Conservation (phyloP, 2,329 filamentous ascomycete genomes). For the Trichophyton verrucosum region DNA sequence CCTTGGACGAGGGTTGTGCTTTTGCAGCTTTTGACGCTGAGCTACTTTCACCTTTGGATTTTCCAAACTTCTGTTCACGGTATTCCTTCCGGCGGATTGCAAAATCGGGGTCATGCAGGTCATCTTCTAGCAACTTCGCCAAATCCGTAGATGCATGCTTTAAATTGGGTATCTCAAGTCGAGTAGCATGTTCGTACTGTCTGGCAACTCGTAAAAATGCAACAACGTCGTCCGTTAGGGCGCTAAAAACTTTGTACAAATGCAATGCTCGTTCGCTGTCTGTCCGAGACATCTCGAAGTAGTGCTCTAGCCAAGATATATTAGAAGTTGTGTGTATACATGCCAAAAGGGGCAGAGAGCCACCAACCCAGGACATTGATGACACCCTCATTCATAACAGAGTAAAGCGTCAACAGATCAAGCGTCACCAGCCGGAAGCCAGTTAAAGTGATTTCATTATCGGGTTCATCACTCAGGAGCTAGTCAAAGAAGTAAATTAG, state of each 20-base stretch:
- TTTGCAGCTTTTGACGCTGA: slow-evolving; percentile 4
- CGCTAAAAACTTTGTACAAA: slow-evolving; percentile 85
- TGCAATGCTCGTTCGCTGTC: slow-evolving; percentile 85
- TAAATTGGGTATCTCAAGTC: slow-evolving; percentile 88
- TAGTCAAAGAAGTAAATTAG: slow-evolving; percentile 26
- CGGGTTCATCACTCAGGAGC: slow-evolving; percentile 76
- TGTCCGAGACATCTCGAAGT: slow-evolving; percentile 93
- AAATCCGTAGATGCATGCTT: slow-evolving; percentile 94
- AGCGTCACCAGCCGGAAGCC: slow-evolving; percentile 85
- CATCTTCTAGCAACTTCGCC: slow-evolving; percentile 81
- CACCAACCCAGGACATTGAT: slow-evolving; percentile 83
- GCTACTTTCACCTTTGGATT: slow-evolving; percentile 39
- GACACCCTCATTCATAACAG: slow-evolving; percentile 89
- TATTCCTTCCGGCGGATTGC: slow-evolving; percentile 89
- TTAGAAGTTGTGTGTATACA: slow-evolving; percentile 5
- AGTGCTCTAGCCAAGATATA: slow-evolving; percentile 53
- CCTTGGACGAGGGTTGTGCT: slow-evolving; percentile 24
- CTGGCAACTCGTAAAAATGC: slow-evolving; percentile 77
- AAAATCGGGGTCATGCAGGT: slow-evolving; percentile 87
- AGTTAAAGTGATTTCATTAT: slow-evolving; percentile 93
- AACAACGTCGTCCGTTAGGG: slow-evolving; percentile 85
- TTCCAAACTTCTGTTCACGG: slow-evolving; percentile 70
- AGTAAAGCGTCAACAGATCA: slow-evolving; percentile 80
- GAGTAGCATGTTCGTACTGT: slow-evolving; percentile 79
- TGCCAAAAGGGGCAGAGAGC: neutral